Evolutionary conservation across 2,329 filamentous ascomycete species (phyloP), one percentile per base, ranked within the genome.

Genomic region (Fusarium hostae): DNA sequence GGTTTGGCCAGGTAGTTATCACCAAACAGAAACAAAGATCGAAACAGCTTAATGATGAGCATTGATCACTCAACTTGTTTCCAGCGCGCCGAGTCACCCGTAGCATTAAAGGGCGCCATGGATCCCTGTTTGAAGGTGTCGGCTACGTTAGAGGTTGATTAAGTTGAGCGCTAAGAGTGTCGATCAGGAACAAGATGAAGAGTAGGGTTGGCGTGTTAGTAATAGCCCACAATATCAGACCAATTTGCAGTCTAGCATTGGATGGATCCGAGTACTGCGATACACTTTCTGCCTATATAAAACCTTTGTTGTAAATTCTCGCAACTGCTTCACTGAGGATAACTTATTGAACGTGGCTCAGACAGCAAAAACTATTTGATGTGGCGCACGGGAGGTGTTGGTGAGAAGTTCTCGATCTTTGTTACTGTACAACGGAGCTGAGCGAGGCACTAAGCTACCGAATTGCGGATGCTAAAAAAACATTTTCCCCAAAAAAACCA

Each of bases 121-220:
- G 61, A 63, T 47, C 70, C 57, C 50, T 66, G 54, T 35, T 52
- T 40, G 37, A 44, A 70, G 50, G 28, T 56, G 32, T 66, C 20
- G 43, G 45, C n/a, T 67, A 62, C 28, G 64, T 68, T 63, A 32
- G 26, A 58, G 39, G 40, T 60, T 63, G 54, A 67, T 47, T 62
- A 45, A 43, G 50, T 68, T 71, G 68, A 66, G 70, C 70, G 70
- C 71, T 60, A 73, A 63, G 45, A 20, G 50, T 41, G 71, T 57
- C 71, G 67, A 73, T 73, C 70, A 73, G 67, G 70, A 65, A 73
- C 71, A 63, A 47, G 69, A 58, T 48, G 43, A 44, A 34, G 52
- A 41, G n/a, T 26, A 56, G 22, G 54, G 40, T 34, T 26, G 48
- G 22, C 10, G 24, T 40, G 32, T 26, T n/a, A 26, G 28, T 48